Evolutionary conservation across 164 flowering plant genomes (phyloP).

Genomic region (Annona cherimola): DNA sequence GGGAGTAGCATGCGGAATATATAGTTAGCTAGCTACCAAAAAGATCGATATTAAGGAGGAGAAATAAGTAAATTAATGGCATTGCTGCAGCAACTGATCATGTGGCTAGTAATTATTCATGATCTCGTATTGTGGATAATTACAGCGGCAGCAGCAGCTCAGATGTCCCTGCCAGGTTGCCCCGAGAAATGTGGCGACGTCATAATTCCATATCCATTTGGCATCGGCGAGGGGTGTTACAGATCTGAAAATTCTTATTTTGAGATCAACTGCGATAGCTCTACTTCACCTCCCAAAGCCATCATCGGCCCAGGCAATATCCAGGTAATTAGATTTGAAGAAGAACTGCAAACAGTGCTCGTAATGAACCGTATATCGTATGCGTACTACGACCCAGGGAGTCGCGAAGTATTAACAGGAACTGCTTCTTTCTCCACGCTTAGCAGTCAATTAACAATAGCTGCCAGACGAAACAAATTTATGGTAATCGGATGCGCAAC

Average conservation of each 20-base stretch:
- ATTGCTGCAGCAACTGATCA: no score
- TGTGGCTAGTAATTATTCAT: no score
- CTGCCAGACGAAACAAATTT: neutral
- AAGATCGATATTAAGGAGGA: no score
- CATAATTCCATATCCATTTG: neutral
- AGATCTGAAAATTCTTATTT: neutral
- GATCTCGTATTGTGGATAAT: neutral
- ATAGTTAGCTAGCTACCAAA: no score
- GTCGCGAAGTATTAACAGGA: neutral
- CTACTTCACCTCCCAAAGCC: constrained; percentile 5
- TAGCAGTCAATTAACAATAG: neutral
- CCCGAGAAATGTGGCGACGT: neutral
- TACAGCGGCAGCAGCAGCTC: neutral
- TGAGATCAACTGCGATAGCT: neutral
- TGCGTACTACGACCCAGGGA: neutral
- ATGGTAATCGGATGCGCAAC: constrained; percentile 1
- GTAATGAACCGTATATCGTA: neutral
- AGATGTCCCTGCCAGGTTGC: constrained; percentile 2
- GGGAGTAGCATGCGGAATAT: no score
- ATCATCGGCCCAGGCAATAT: neutral
- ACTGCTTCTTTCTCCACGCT: neutral
- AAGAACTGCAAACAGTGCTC: neutral
- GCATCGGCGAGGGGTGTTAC: constrained; percentile 2
- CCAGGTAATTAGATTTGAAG: constrained; percentile 1
- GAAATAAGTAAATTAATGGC: no score